Percentiles rank a stretch among this genome's conserved stretches.
phyloP scores from a whole-genome alignment of 805 yeast genomes.

The Lachancea sp. region DNA sequence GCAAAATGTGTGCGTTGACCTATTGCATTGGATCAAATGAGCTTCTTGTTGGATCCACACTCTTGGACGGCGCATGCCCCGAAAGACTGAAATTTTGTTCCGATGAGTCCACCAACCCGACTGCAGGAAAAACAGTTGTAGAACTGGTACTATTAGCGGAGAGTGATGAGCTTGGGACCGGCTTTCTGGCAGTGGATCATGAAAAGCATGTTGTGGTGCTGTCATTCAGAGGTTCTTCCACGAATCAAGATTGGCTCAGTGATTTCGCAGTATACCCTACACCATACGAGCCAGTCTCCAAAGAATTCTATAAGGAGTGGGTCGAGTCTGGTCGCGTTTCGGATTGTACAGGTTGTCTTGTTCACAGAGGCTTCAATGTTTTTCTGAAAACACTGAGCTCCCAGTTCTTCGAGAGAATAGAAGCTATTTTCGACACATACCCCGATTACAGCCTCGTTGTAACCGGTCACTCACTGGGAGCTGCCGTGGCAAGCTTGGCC shows the following conservation, averaged over 20 bases:
- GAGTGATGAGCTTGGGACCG: slow-evolving; percentile 46
- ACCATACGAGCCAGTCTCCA: slow-evolving; percentile 41
- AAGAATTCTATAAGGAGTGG: slow-evolving; percentile 17
- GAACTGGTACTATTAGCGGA: slow-evolving; percentile 38
- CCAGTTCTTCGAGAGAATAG: slow-evolving; percentile 34
- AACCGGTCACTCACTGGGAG: slow-evolving; percentile 75
- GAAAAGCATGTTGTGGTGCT: slow-evolving; percentile 38
- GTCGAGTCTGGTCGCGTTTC: slow-evolving; percentile 19
- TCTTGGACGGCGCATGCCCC: slow-evolving; percentile 33
- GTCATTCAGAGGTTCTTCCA: slow-evolving; percentile 59
- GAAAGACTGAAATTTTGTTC: slow-evolving; percentile 28
- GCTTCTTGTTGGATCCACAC: slow-evolving; percentile 20
- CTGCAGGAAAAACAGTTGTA: slow-evolving; percentile 31
- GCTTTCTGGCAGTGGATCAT: slow-evolving; percentile 48
- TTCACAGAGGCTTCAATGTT: slow-evolving; percentile 59
- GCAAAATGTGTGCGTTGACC: slow-evolving; percentile 31
- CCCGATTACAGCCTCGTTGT: slow-evolving; percentile 47
- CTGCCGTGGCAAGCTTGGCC: slow-evolving; percentile 56
- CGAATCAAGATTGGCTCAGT: slow-evolving; percentile 54
- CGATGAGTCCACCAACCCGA: slow-evolving; percentile 21
- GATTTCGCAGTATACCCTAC: slow-evolving; percentile 48
- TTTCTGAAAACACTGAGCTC: slow-evolving; percentile 40
- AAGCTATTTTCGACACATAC: slow-evolving; percentile 31
- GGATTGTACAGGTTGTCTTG: slow-evolving; percentile 46
- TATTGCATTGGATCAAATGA: slow-evolving; percentile 30